Evolutionary conservation across 352 stramenopile species (phyloP).

Genomic region (Pythium rhizo-oryzae): DNA sequence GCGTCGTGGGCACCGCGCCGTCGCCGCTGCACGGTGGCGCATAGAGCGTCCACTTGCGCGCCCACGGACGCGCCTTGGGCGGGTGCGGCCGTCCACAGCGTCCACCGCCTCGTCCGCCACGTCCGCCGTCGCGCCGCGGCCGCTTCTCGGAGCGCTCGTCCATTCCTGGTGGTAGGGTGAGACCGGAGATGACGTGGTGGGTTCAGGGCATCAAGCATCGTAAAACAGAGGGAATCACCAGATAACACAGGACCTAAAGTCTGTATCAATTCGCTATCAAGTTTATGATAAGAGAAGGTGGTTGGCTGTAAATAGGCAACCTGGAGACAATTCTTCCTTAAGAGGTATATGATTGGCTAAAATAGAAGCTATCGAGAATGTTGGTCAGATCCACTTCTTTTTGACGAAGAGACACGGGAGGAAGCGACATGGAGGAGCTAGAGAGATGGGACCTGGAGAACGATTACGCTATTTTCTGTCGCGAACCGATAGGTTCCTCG

Average conservation of each 20-base stretch:
- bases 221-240: neutral
- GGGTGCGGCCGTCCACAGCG: neutral
- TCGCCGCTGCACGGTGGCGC: constrained; percentile 34
- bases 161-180: neutral
- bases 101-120: neutral
- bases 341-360: neutral
- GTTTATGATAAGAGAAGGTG: too few species aligned
- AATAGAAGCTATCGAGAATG: neutral
- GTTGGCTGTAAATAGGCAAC: neutral
- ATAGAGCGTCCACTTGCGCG: constrained; percentile 58
- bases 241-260: neutral
- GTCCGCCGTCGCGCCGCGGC: neutral
- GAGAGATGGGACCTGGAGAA: neutral
- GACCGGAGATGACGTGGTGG: neutral
- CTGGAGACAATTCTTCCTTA: neutral
- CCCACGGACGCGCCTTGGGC: constrained; percentile 15
- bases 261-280: neutral
- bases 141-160: constrained; percentile 2
- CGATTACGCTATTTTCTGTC: constrained; percentile 1
- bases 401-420: constrained; percentile 7
- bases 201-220: constrained; percentile 1
- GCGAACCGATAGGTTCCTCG: neutral
- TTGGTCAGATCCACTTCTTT: neutral
- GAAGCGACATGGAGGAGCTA: constrained; percentile 11
- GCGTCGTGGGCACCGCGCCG: constrained; percentile 23